Evolutionary conservation across 148 eudicot species (phyloP).

Genomic region (Persicaria tinctoria): DNA sequence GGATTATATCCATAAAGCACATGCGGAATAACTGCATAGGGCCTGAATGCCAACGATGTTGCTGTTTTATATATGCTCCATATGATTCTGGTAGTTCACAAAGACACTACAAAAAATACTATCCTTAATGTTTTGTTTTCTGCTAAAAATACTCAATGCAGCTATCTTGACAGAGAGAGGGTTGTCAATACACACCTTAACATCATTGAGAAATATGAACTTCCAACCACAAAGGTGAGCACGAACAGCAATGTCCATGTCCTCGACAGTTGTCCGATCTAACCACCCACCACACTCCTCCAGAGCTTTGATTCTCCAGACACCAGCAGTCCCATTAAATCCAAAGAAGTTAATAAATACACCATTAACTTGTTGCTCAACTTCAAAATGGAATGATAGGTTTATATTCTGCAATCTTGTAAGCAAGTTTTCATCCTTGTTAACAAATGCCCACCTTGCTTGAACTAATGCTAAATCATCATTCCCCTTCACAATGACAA

Average conservation of each 20-base stretch:
- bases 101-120: conserved; percentile 55
- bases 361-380: conserved; percentile 98
- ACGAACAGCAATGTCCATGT: conserved; percentile 99
- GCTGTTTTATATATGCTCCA: conserved; percentile 96
- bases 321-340: conserved; percentile 99
- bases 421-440: conserved; percentile 92
- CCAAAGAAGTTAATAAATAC: conserved; percentile 89
- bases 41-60: conserved; percentile 98
- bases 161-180: background rate
- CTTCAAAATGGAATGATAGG: conserved; percentile 91
- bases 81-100: conserved; percentile 97
- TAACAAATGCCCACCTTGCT: conserved; percentile 91
- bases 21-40: conserved; percentile 97
- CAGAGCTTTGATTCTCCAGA: conserved; percentile 91
- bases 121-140: conserved; percentile 9
- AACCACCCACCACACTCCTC: conserved; percentile 99
- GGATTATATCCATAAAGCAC: conserved; percentile 71
- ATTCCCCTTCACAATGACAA: conserved; percentile 45
- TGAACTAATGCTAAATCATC: conserved; percentile 87
- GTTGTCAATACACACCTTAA: conserved; percentile 45
- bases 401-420: conserved; percentile 90
- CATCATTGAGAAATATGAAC: conserved; percentile 81
- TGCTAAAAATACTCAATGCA: background rate
- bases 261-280: conserved; percentile 94
- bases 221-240: conserved; percentile 99